These are phyloP conservation scores for Alternaria brassicicola DNA, from an alignment of 2,329 filamentous ascomycete species.

Conservation along the genomic window DNA sequence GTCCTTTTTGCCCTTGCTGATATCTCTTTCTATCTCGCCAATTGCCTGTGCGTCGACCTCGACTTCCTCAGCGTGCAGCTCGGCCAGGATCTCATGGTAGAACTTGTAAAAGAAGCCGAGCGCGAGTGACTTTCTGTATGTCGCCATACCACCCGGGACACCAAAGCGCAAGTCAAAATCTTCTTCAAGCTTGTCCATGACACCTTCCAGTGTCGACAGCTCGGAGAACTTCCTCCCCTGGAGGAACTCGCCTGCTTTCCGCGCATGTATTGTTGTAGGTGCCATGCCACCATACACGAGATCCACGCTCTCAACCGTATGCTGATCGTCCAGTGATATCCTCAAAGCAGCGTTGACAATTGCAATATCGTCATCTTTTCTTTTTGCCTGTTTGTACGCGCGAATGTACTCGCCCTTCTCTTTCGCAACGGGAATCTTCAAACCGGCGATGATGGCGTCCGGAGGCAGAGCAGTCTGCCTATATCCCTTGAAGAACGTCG, in stretches of 20 bases:
- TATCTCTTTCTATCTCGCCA: constrained; percentile 80
- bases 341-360: constrained; percentile 90
- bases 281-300: constrained; percentile 97
- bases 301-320: constrained; percentile 74
- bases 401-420: constrained; percentile 82
- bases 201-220: constrained; percentile 81
- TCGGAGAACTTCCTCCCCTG: constrained; percentile 80
- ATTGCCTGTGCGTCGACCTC: constrained; percentile 75
- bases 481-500: constrained; percentile 90
- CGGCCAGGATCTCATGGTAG: constrained; percentile 83
- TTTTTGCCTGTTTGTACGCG: constrained; percentile 94
- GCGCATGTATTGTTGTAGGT: constrained; percentile 85
- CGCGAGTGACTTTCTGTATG: constrained; percentile 88
- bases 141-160: constrained; percentile 96
- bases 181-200: constrained; percentile 84
- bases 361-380: constrained; percentile 97
- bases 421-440: constrained; percentile 80
- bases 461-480: constrained; percentile 79
- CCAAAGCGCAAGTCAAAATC: constrained; percentile 90
- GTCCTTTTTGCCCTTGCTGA: constrained; percentile 83
- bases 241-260: constrained; percentile 75
- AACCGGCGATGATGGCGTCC: constrained; percentile 82
- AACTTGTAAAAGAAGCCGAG: constrained; percentile 97
- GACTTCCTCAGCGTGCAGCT: constrained; percentile 59
- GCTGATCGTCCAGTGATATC: constrained; percentile 70